Evolutionary conservation across 2,329 filamentous ascomycete genomes (phyloP).

Genomic region (Fusarium bulbicola): DNA sequence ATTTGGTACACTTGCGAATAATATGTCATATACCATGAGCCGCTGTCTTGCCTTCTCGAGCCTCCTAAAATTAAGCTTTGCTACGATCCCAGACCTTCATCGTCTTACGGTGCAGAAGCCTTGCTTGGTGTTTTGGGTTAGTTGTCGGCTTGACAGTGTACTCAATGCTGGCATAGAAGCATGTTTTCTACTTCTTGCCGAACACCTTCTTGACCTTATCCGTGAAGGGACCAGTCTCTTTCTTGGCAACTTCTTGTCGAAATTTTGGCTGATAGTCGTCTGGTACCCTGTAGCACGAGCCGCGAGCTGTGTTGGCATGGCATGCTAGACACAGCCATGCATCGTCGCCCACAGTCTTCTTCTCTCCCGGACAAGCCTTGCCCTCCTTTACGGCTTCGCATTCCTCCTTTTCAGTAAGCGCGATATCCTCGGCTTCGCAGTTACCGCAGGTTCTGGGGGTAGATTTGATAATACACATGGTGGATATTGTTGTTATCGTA

Average conservation of each 20-base stretch:
- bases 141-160: neutral
- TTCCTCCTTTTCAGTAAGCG: rapidly evolving
- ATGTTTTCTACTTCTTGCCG: neutral
- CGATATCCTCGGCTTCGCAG: neutral
- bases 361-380: neutral
- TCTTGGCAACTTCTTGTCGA: neutral
- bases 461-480: neutral
- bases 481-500: neutral
- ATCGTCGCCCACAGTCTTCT: rapidly evolving
- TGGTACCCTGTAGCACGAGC: neutral
- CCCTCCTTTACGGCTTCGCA: neutral
- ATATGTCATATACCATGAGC: neutral
- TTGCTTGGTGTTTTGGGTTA: no score
- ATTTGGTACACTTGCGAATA: neutral
- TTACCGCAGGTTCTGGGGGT: neutral
- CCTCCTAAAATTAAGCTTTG: rapidly evolving
- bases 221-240: neutral
- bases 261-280: neutral
- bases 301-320: neutral
- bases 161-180: neutral
- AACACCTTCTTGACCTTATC: neutral
- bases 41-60: rapidly evolving
- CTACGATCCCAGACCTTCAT: neutral
- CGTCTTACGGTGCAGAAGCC: neutral
- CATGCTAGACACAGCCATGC: neutral